Evolutionary conservation across 371 early-diverging fungal genomes (phyloP), one percentile per base, ranked within the genome.

Genomic region (Mucor mucedo): DNA sequence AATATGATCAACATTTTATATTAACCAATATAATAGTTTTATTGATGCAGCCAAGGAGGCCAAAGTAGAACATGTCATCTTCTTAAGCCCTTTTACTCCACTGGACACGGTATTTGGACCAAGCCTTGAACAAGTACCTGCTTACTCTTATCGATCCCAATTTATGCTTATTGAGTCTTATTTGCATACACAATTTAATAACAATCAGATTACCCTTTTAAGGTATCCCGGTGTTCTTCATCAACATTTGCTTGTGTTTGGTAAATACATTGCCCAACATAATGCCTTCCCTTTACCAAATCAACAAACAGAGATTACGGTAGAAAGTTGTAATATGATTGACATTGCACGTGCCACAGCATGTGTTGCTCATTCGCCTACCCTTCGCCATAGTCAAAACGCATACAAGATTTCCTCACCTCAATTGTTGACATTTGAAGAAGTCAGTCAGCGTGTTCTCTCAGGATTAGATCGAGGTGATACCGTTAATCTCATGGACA

Each of bases 191-290:
- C 62, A 71, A 49, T 78, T 77, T 40, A 71, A 75, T 52, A 55
- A 65, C 39, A 67, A 62, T 6, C 70, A 62, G 21, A 72, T 73
- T 52, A 82, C 82, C 50, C 68, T 78, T 44, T 64, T 82, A 54
- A 71, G 79, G n/a, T 77, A 82, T 68, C 82, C 82, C 32, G 82
- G 82, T 48, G 70, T 82, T 8, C 69, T 82, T 21, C 74, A 78
- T 39, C 79, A 82, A 61, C 82, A 82, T 65, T 52, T 82, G 33
- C 45, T 75, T 7, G 77, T 78, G 16, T 82, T 82, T 69, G 67
- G 79, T 49, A 73, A 78, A 52, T 77, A 82, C 54, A 75, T 82
- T 61, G 68, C 69, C 54, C 73, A 79, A 62, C 73, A 82, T 64
- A 77, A 78, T 57, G 77, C 79, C 1, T 77, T 82, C 33, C 82